Evolutionary conservation across 805 yeast genomes (phyloP), one percentile per base, ranked within the genome.

Genomic region (Saccharomycopsis vini): DNA sequence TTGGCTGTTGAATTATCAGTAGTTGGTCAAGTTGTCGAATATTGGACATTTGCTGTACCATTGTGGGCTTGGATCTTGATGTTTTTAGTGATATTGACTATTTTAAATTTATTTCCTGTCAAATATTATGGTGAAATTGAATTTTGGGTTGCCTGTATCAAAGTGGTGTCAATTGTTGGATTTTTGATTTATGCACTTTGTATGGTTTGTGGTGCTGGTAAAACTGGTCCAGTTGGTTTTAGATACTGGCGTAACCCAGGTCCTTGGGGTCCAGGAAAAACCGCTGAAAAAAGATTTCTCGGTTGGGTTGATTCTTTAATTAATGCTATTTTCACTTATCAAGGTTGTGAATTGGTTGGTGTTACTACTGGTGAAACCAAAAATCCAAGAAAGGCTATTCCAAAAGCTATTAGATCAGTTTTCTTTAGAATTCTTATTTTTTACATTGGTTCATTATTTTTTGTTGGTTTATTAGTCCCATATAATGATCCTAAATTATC

Each of bases 181-280:
- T 73, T 74, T 66, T 53, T 75, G 49, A 52, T 75, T 22, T 75
- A 72, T 50, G 76, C 77, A 19, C 61, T 75, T 46, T 58, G 70
- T 53, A 72, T 74, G 62, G 78, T 73, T 10, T 71, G 77, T 54
- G 80, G 79, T 55, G 79, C 73, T 26, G 75, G 77, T 36, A 50
- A 58, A 36, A 67, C 71, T 21, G 79, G 79, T 6, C 78, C 79
- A n/a, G 66, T 74, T 43, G 80, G 80, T 19, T 75, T 75, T 68
- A 67, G 79, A 58, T 74, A 74, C 59, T 75, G 80, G 81, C 69
- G 77, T 59, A 55, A 74, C 54, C 84, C 85, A 4, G 85, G 85
- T 46, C 73, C 84, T 22, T 77, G 81, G 78, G 81, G 83, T 41
- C 73, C 73, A 49, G 79, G 78, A 35, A 58, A 68, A 54, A 52